These are phyloP conservation scores for Citrus unshiu DNA, from an alignment of 345 rosid genomes.

Conservation along the genomic window DNA sequence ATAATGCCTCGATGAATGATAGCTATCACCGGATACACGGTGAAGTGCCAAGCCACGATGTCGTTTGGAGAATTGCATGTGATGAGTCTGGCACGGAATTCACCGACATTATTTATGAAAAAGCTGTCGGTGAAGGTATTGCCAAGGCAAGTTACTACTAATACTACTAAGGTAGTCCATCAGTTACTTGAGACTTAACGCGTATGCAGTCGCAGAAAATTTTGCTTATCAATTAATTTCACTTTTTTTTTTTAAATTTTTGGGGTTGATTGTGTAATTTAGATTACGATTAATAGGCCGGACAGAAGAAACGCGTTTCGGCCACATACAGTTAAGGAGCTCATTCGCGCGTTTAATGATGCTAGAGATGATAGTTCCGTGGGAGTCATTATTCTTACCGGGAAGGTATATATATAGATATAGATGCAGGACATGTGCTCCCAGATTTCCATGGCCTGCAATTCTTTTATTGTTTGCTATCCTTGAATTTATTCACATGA, in stretches of 20 bases:
- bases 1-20: slow-evolving; percentile 45
- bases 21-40: slow-evolving; percentile 77
- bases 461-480: neutral
- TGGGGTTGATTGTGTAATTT: neutral
- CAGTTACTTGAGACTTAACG: neutral
- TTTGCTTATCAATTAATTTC: neutral
- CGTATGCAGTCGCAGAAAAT: neutral
- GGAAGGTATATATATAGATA: slow-evolving; percentile 44
- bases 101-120: slow-evolving; percentile 75
- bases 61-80: slow-evolving; percentile 52
- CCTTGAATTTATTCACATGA: neutral
- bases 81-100: slow-evolving; percentile 46
- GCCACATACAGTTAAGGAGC: slow-evolving; percentile 74
- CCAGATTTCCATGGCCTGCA: neutral
- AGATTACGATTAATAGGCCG: slow-evolving; percentile 86
- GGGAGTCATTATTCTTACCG: slow-evolving; percentile 86
- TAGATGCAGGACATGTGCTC: neutral
- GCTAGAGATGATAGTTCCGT: slow-evolving; percentile 77
- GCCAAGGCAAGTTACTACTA: slow-evolving; percentile 52
- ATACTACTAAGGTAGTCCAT: too few relatives aligned
- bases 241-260: neutral
- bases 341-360: slow-evolving; percentile 70
- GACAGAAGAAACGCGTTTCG: slow-evolving; percentile 81
- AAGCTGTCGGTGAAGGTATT: slow-evolving; percentile 77
- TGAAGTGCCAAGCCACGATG: slow-evolving; percentile 48